These are phyloP conservation scores for Nectriaceae sp. DNA, from an alignment of 2,329 filamentous ascomycete genomes.

Conservation along the genomic window DNA sequence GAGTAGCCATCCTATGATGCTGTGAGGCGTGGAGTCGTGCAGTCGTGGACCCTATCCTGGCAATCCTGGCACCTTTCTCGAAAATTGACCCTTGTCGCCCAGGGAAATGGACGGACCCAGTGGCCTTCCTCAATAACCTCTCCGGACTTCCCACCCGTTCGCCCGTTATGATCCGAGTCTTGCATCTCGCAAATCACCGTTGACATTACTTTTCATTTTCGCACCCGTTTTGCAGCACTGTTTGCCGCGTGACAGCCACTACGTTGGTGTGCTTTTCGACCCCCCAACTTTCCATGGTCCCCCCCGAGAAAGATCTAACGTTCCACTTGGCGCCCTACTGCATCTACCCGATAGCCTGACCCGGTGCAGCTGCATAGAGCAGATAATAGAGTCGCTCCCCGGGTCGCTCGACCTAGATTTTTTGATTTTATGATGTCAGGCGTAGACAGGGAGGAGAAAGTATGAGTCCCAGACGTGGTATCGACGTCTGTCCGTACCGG, in stretches of 20 bases:
- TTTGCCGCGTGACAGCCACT: conserved; percentile 28
- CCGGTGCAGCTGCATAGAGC: conserved; percentile 33
- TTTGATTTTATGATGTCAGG: conserved; percentile 27
- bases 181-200: conserved; percentile 32
- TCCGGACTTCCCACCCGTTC: conserved; percentile 33
- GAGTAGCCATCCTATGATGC: neutral
- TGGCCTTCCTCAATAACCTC: conserved; percentile 31
- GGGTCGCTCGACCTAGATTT: conserved; percentile 25
- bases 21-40: neutral
- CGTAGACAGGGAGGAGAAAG: conserved; percentile 36
- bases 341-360: conserved; percentile 37
- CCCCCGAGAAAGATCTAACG: conserved; percentile 24
- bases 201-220: conserved; percentile 18
- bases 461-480: conserved; percentile 42
- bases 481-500: conserved; percentile 43
- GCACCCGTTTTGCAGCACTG: conserved; percentile 24
- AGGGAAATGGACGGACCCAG: neutral
- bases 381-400: conserved; percentile 35
- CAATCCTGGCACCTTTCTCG: conserved; percentile 1
- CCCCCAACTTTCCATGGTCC: conserved; percentile 10
- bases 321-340: conserved; percentile 31
- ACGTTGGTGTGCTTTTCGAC: conserved; percentile 17
- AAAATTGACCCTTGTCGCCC: conserved; percentile 1
- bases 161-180: conserved; percentile 33
- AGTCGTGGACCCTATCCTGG: conserved; percentile 3